Percentiles rank a stretch among this genome's conserved stretches.
Conservation (phyloP, 2,329 filamentous ascomycete species). For the Trichoderma sp. region DNA sequence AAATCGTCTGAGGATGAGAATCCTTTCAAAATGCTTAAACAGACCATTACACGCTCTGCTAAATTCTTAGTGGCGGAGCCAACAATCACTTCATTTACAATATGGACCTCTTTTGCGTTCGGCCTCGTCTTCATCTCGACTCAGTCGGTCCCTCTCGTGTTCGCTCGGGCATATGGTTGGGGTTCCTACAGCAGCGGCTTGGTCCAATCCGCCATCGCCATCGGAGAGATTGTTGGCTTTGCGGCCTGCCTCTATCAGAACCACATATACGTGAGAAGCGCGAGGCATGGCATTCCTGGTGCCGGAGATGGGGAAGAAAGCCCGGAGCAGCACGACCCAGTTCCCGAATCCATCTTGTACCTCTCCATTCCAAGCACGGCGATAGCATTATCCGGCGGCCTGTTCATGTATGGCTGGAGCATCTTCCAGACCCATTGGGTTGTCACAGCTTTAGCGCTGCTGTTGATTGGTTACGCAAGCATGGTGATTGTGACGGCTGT, state of each 20-base stretch:
- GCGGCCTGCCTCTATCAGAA: not conserved
- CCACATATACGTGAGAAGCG: not conserved
- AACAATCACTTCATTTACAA: not conserved
- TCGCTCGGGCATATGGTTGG: not conserved
- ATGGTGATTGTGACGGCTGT: not conserved
- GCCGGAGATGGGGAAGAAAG: not conserved
- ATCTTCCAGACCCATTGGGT: not conserved
- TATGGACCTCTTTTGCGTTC: not conserved
- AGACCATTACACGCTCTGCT: not conserved
- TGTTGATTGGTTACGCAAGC: not conserved
- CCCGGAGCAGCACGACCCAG: not conserved
- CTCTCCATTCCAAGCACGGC: not conserved
- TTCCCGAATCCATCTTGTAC: not conserved
- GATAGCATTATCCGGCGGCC: not conserved
- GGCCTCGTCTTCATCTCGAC: not conserved
- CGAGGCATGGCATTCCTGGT: not conserved
- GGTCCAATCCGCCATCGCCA: not conserved
- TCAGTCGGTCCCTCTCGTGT: not conserved
- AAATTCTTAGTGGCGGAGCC: not conserved
- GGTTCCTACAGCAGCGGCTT: not conserved
- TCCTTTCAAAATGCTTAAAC: not conserved
- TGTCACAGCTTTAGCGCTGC: not conserved
- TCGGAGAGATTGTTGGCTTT: not conserved
- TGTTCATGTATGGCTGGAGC: constrained; percentile 2
- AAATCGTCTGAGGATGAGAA: not conserved